Evolutionary conservation across 1,284 basidiomycete genomes (phyloP).

Genomic region (Inonotus obliquus): DNA sequence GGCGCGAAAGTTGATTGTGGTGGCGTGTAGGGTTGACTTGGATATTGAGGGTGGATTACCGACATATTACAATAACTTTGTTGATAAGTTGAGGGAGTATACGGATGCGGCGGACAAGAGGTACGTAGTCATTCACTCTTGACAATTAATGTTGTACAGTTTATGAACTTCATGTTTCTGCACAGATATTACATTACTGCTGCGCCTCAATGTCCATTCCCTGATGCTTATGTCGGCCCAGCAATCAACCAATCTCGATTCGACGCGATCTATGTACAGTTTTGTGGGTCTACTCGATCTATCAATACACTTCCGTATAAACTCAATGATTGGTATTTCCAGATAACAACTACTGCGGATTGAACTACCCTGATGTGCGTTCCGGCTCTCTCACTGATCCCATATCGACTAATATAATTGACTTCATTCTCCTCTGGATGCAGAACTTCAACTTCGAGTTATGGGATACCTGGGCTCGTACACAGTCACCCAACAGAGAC

Average conservation of each 20-base stretch:
- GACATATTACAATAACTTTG: constrained; percentile 25
- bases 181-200: constrained; percentile 22
- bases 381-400: neutral
- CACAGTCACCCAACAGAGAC: constrained; percentile 23
- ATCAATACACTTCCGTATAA: too few species aligned
- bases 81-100: constrained; percentile 24
- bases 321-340: neutral
- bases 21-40: constrained; percentile 24
- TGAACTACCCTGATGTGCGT: constrained; percentile 20
- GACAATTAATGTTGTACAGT: neutral
- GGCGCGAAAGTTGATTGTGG: neutral
- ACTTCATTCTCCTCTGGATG: neutral
- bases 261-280: constrained; percentile 26
- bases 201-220: constrained; percentile 26
- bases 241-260: constrained; percentile 23
- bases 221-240: constrained; percentile 22
- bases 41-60: constrained; percentile 28
- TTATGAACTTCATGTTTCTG: neutral
- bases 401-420: neutral
- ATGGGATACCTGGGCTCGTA: constrained; percentile 24
- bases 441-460: constrained; percentile 17
- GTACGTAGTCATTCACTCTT: constrained; percentile 14
- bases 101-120: constrained; percentile 21
- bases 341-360: constrained; percentile 24
- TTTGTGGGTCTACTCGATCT: constrained; percentile 18